Percentiles rank a stretch among this genome's conserved stretches.
Conservation (phyloP, 176 grass and related monocot species). For the bread wheat (Triticum aestivum) region DNA sequence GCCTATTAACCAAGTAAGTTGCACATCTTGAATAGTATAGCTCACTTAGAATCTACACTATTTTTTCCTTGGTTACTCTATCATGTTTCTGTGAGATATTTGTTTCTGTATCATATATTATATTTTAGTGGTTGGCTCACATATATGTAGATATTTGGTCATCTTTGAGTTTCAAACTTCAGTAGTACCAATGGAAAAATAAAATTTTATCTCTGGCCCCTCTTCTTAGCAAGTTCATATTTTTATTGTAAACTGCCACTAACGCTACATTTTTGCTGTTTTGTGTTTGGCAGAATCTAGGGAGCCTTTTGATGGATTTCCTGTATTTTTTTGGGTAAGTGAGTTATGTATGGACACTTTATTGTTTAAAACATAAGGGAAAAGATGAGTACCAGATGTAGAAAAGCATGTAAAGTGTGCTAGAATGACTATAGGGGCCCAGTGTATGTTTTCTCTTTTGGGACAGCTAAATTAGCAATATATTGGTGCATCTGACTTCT, state of each 20-base stretch:
- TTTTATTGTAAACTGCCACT: slow-evolving; percentile 15
- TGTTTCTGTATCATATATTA: slow-evolving; percentile 7
- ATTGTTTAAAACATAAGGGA: background rate
- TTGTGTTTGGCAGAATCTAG: slow-evolving; percentile 73
- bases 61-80: background rate
- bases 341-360: slow-evolving; percentile 28
- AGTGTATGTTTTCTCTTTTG: background rate
- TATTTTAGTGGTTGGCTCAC: background rate
- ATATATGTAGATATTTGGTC: background rate
- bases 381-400: background rate
- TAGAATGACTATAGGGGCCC: background rate
- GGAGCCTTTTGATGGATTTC: slow-evolving; percentile 97
- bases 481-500: slow-evolving; percentile 10
- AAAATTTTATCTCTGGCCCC: background rate
- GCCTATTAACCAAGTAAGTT: slow-evolving; percentile 80
- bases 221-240: background rate
- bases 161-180: background rate
- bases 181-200: background rate
- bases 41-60: background rate
- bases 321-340: slow-evolving; percentile 98
- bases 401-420: slow-evolving; percentile 4
- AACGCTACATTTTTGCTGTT: background rate
- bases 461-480: slow-evolving; percentile 18
- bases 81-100: background rate
- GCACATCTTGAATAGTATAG: slow-evolving; percentile 6